Evolutionary conservation across 2,329 filamentous ascomycete species (phyloP).

Genomic region (Decorospora gaudefroyi): DNA sequence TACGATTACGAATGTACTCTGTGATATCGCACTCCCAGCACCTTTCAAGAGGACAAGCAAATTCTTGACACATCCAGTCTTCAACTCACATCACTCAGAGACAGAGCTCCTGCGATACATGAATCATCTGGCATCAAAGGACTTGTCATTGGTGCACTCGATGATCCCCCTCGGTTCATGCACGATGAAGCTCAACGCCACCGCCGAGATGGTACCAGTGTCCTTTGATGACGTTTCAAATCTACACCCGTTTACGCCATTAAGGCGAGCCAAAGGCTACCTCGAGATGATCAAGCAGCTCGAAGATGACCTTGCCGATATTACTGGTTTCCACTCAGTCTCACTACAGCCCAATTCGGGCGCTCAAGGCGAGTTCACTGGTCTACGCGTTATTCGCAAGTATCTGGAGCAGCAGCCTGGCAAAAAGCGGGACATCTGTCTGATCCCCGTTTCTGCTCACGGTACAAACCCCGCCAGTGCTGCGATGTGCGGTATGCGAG

Average conservation of each 20-base stretch:
- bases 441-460: conserved; percentile 94
- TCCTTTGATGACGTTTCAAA: conserved; percentile 75
- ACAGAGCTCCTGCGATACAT: conserved; percentile 95
- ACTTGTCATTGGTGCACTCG: conserved; percentile 89
- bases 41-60: conserved; percentile 69
- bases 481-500: conserved; percentile 93
- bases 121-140: conserved; percentile 88
- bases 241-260: conserved; percentile 78
- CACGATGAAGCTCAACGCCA: conserved; percentile 97
- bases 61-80: conserved; percentile 87
- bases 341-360: conserved; percentile 95
- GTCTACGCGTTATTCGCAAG: conserved; percentile 83
- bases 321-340: conserved; percentile 88
- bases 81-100: conserved; percentile 94
- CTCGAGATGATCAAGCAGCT: conserved; percentile 70
- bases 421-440: conserved; percentile 82
- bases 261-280: conserved; percentile 69
- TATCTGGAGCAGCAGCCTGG: conserved; percentile 71
- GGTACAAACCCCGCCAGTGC: conserved; percentile 95
- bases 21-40: conserved; percentile 51
- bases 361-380: conserved; percentile 92
- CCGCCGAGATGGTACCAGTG: conserved; percentile 88
- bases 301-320: conserved; percentile 74
- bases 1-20: no score
- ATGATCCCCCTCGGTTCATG: conserved; percentile 98